Base-by-base conservation (phyloP, 2,329 filamentous ascomycete genomes). In the Herpotrichia juniperi region DNA sequence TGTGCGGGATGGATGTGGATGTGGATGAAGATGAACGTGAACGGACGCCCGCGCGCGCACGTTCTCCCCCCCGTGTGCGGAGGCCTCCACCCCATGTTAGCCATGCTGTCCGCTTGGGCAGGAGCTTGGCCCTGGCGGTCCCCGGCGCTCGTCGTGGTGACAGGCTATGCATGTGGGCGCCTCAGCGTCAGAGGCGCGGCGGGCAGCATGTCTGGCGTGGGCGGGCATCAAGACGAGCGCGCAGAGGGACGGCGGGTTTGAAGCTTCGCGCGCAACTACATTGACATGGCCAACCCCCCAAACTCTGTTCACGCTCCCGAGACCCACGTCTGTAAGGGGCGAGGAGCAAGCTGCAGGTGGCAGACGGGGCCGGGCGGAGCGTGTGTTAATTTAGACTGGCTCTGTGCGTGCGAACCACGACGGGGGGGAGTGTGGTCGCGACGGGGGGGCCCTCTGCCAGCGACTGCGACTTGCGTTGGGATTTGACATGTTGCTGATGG, bases 1-100 rank as follows among this genome's bases (percentile, higher is more conserved):
- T 73, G 69, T 71, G 71, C 69, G 69, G 68, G 67, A 72, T 69
- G 67, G 68, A 68, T 71, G 68, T 64, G 50, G 34, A 37, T 17
- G 45, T 42, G 53, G 48, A 48, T 53, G 46, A 53, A 53, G 50
- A 45, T 56, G 51, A 61, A 34, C 17, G 49, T 49, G 46, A 43
- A 24, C 42, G 68, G 66, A 50, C 26, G 42, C 19, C 46, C 43
- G 54, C 51, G 49, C 56, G 47, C 56, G 51, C 59, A 35, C 22
- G 50, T 52, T 37, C 42, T 25, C 43, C 25, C 12, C 39, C 51
- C 54, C 34, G 40, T 57, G 53, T 42, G 32, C 56, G 47, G 51
- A 58, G 61, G 57, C 32, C 53, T 59, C 51, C 59, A 58, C 50
- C 50, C 63, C 59, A 58, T 49, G 54, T 53, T 52, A 50, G 45